These are phyloP conservation scores for Hibiscus tridactylites DNA, from an alignment of 345 rosid genomes.

Conservation along the genomic window DNA sequence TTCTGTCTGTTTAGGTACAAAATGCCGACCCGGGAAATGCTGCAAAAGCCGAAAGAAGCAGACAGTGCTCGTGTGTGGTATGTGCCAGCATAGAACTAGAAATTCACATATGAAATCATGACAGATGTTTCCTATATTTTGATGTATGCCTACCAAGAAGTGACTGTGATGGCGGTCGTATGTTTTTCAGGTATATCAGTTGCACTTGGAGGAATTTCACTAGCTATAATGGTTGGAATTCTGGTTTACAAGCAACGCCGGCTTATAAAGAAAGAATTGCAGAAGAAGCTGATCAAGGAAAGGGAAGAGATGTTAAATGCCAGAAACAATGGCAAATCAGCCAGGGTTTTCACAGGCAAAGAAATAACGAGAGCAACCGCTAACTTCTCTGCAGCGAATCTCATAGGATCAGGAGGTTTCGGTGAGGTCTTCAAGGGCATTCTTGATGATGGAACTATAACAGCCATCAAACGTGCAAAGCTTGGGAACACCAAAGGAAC, in stretches of 20 bases:
- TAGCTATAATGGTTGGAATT: background rate
- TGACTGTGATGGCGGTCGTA: background rate
- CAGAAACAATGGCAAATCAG: background rate
- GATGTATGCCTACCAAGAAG: background rate
- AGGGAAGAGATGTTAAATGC: background rate
- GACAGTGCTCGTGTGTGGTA: background rate
- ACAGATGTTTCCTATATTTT: background rate
- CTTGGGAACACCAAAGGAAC: background rate
- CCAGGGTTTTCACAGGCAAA: background rate
- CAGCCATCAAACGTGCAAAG: background rate
- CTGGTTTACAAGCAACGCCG: background rate
- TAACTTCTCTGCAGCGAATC: background rate
- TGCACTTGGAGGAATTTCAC: background rate
- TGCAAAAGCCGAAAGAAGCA: background rate
- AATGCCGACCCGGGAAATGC: background rate
- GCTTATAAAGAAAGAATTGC: background rate
- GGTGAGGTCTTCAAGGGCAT: background rate
- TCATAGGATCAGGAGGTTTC: background rate
- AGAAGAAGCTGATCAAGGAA: background rate
- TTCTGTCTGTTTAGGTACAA: background rate
- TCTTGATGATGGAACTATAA: background rate
- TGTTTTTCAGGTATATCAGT: background rate
- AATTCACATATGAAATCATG: too few species aligned
- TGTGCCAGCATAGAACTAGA: background rate
- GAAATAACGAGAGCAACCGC: background rate